Conservation (phyloP, 345 rosid species). For the Linum lewisii region DNA sequence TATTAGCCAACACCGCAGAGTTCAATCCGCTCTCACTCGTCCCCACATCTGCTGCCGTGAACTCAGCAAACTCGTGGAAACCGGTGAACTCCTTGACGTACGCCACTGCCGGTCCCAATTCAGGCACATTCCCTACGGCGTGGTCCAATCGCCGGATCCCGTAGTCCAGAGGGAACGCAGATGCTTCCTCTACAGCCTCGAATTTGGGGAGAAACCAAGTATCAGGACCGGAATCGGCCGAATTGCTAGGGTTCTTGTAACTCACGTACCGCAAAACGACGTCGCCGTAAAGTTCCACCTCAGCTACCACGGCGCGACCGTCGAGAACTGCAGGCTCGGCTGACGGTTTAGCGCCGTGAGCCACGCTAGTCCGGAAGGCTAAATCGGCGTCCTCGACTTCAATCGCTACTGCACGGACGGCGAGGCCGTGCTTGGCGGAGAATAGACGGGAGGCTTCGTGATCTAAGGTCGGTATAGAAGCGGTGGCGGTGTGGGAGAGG, state of each 20-base stretch:
- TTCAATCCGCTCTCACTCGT: conserved; percentile 82
- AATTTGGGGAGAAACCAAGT: conserved; percentile 53
- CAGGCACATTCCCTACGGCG: conserved; percentile 86
- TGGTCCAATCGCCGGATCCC: conserved; percentile 77
- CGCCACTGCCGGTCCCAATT: conserved; percentile 47
- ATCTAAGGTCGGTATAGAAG: conserved; percentile 57
- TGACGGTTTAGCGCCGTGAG: conserved; percentile 52
- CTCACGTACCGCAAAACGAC: conserved; percentile 81
- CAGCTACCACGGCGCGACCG: conserved; percentile 43
- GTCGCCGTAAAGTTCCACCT: conserved; percentile 73
- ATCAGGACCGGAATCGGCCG: conserved; percentile 6
- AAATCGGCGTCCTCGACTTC: conserved; percentile 67
- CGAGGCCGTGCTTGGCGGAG: conserved; percentile 60
- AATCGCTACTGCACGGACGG: conserved; percentile 55
- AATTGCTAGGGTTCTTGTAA: conserved; percentile 15
- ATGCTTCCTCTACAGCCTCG: conserved; percentile 34
- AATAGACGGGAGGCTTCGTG: conserved; percentile 33
- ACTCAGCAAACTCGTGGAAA: conserved; percentile 87
- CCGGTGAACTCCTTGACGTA: conserved; percentile 71
- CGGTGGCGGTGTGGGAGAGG: conserved; percentile 16
- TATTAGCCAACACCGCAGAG: conserved; percentile 66
- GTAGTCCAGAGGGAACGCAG: conserved; percentile 57
- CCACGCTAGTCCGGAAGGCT: conserved; percentile 52
- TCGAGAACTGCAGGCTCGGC: conserved; percentile 40
- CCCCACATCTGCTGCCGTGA: conserved; percentile 90